A percentile compares a stretch with the other conserved stretches of the same genome.
Conservation (phyloP, 352 stramenopile species). For the Phytopythium vexans region DNA sequence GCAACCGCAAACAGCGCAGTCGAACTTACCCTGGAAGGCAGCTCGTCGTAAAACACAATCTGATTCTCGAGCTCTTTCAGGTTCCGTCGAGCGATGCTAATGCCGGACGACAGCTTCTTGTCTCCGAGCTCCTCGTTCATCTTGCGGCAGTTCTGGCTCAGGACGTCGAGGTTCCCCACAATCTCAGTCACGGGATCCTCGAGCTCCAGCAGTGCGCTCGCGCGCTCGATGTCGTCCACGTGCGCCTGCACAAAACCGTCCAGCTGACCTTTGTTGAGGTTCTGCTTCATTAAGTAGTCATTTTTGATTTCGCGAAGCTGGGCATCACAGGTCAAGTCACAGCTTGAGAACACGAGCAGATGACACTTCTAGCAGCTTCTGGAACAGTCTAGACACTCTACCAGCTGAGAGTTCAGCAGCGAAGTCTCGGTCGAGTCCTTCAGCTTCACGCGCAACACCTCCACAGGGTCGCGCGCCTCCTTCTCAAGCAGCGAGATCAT, state of each 20-base stretch:
- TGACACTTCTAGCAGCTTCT: not conserved
- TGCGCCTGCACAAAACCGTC: constrained; percentile 69
- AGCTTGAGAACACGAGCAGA: not conserved
- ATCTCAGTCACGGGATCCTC: constrained; percentile 63
- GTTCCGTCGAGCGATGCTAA: constrained; percentile 80
- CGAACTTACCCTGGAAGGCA: constrained; percentile 46
- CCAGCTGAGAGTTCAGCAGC: constrained; percentile 78
- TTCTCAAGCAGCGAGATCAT: constrained; percentile 86
- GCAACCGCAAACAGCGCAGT: no score
- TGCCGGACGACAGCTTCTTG: constrained; percentile 72
- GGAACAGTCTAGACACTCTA: constrained; percentile 10
- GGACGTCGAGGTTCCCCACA: constrained; percentile 48
- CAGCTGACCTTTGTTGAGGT: constrained; percentile 71
- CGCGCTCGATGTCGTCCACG: constrained; percentile 84
- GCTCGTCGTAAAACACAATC: constrained; percentile 82
- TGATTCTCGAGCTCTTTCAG: constrained; percentile 76
- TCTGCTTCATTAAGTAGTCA: constrained; percentile 70
- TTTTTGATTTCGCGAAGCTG: constrained; percentile 85
- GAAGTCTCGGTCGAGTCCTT: constrained; percentile 81
- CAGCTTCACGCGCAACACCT: constrained; percentile 78
- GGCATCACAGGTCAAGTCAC: not conserved
- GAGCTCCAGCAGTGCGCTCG: constrained; percentile 64
- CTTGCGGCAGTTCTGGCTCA: constrained; percentile 58
- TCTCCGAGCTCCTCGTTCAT: constrained; percentile 86
- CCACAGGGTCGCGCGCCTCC: constrained; percentile 75